phyloP scores from a whole-genome alignment of 441 rosid species.

The Dalechampia spathulata region DNA sequence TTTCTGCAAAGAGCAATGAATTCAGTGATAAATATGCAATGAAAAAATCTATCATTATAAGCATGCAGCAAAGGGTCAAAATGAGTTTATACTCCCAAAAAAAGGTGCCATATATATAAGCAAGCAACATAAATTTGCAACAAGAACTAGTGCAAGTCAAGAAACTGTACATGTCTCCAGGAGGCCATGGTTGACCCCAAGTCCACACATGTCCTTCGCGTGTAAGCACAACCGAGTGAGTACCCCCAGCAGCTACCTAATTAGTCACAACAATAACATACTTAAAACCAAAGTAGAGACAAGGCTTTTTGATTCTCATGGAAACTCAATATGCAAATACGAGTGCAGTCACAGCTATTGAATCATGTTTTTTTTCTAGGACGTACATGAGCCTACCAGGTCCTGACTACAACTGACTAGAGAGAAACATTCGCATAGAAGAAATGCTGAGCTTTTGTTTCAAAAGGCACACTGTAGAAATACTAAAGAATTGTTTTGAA shows the following conservation, averaged over 20 bases:
- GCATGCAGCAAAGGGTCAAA: constrained; percentile 6
- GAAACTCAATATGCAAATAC: not conserved
- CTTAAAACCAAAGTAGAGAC: constrained; percentile 1
- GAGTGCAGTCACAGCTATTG: too few species aligned
- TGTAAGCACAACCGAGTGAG: constrained; percentile 96
- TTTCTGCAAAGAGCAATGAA: constrained; percentile 45
- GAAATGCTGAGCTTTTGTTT: not conserved
- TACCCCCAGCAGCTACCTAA: constrained; percentile 99
- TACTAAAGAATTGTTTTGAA: not conserved
- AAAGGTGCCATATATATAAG: constrained; percentile 2
- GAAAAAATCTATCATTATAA: not conserved
- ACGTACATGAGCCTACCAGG: not conserved
- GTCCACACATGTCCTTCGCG: constrained; percentile 91
- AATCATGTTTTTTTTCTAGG: not conserved
- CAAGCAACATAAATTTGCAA: not conserved
- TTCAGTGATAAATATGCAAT: not conserved
- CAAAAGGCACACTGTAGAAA: not conserved
- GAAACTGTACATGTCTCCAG: constrained; percentile 88
- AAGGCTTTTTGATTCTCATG: constrained; percentile 4
- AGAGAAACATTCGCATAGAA: not conserved
- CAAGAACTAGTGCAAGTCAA: constrained; percentile 3
- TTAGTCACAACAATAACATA: constrained; percentile 14
- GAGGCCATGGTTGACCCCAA: constrained; percentile 99
- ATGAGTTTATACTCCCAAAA: not conserved
- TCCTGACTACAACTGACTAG: not conserved